Conservation (phyloP, 805 yeast species). For the Metschnikowia lochheadii region DNA sequence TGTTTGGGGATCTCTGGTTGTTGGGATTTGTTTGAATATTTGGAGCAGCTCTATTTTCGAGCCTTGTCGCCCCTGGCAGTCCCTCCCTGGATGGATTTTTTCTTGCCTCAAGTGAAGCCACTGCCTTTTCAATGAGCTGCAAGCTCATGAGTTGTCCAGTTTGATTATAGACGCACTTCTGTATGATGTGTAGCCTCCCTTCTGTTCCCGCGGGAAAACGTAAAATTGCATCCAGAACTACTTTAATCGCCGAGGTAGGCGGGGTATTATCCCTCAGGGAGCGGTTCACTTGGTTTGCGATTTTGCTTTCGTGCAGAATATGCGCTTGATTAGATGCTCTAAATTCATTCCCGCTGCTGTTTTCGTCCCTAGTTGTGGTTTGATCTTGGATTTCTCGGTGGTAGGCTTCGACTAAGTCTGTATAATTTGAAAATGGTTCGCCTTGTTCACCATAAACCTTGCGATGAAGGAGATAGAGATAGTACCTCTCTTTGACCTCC, state of each 20-base stretch:
- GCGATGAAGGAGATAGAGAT: slow-evolving; percentile 14
- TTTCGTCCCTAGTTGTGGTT: too few relatives aligned
- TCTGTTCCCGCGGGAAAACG: neutral
- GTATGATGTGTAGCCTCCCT: neutral
- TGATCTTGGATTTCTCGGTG: neutral
- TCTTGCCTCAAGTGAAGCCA: neutral
- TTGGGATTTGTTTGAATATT: neutral
- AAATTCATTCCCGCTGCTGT: neutral
- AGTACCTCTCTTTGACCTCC: slow-evolving; percentile 16
- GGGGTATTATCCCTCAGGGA: too few relatives aligned
- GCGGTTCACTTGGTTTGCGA: neutral
- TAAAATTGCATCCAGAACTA: neutral
- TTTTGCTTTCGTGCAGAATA: neutral
- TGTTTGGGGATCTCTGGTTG: neutral
- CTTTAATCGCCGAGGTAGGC: too few relatives aligned
- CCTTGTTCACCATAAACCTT: slow-evolving; percentile 14
- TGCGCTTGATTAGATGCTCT: neutral
- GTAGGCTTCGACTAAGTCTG: slow-evolving; percentile 9
- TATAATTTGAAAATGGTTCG: slow-evolving; percentile 14
- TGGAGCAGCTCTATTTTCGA: neutral
- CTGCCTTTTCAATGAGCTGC: neutral
- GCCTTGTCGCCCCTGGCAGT: neutral
- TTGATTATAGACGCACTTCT: neutral
- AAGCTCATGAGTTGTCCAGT: neutral
- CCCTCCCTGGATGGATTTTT: neutral